These are phyloP conservation scores for Oryza australiensis DNA, from an alignment of 176 grass and related monocot genomes.

Conservation along the genomic window DNA sequence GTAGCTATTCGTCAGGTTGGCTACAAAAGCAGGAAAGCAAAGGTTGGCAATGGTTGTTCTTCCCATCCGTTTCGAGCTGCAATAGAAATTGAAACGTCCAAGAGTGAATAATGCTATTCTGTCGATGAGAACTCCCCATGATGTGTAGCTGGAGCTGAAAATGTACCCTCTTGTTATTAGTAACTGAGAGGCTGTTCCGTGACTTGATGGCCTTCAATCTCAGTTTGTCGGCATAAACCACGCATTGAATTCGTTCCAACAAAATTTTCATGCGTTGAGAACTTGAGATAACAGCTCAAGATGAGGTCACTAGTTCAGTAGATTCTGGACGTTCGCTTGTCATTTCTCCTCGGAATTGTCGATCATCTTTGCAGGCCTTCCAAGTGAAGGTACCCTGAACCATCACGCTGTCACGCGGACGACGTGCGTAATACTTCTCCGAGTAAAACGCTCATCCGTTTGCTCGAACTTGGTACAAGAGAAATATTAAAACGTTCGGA, in stretches of 20 bases:
- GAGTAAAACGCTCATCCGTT: not conserved
- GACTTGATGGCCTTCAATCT: not conserved
- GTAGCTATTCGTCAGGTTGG: not conserved
- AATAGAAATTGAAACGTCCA: not conserved
- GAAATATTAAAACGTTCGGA: too few species aligned
- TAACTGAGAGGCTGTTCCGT: not conserved
- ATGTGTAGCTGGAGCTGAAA: not conserved
- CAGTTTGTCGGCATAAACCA: not conserved
- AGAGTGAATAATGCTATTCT: not conserved
- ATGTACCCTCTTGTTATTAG: not conserved
- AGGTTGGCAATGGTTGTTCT: not conserved
- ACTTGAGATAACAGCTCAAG: too few species aligned
- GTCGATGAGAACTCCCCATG: not conserved
- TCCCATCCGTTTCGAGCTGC: not conserved
- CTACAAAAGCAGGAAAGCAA: not conserved
- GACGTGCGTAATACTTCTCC: not conserved
- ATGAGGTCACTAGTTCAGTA: not conserved
- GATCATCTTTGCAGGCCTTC: constrained; percentile 30
- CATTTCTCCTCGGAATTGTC: not conserved
- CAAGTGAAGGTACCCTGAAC: not conserved
- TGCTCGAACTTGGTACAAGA: too few species aligned
- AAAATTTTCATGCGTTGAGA: not conserved
- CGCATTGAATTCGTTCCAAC: not conserved
- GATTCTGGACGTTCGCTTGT: not conserved
- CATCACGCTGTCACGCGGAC: not conserved